phyloP scores from a whole-genome alignment of 2,329 filamentous ascomycete species.

The Trichoderma simmonsii region DNA sequence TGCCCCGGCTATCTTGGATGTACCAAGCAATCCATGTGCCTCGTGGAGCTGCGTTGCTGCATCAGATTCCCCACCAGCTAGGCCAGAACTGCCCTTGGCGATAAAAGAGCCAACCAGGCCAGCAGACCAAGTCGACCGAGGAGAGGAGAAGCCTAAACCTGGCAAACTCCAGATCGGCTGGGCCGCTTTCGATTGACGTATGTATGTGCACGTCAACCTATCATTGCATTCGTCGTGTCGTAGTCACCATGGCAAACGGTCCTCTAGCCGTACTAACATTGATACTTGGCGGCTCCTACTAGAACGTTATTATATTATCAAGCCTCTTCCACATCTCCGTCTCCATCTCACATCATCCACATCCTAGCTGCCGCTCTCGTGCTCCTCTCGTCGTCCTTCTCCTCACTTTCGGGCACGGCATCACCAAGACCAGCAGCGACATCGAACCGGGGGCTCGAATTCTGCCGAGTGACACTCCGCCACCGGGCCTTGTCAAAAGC shows the following conservation, averaged over 20 bases:
- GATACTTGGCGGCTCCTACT: neutral
- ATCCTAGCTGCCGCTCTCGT: neutral
- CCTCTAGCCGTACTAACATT: neutral
- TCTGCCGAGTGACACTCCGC: constrained; percentile 17
- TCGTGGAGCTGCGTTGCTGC: constrained; percentile 12
- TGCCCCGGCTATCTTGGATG: constrained; percentile 14
- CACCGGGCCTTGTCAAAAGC: constrained; percentile 3
- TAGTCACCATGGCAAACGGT: neutral
- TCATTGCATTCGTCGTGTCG: neutral
- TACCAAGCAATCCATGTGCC: constrained; percentile 10
- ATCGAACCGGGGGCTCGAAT: constrained; percentile 13
- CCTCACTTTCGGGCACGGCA: constrained; percentile 6
- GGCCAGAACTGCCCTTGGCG: constrained; percentile 4
- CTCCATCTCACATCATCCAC: constrained; percentile 3
- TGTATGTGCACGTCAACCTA: constrained; percentile 1
- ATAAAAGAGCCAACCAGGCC: neutral
- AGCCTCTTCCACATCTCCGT: neutral
- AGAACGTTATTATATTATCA: neutral
- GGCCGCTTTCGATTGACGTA: constrained; percentile 11
- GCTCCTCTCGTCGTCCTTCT: neutral
- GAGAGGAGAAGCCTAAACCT: neutral
- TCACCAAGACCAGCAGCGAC: neutral
- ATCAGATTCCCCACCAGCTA: constrained; percentile 11
- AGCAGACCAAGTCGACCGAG: neutral
- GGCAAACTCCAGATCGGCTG: constrained; percentile 9